phyloP scores from a whole-genome alignment of 2,329 filamentous ascomycete species.

The Lachnellula cervina region DNA sequence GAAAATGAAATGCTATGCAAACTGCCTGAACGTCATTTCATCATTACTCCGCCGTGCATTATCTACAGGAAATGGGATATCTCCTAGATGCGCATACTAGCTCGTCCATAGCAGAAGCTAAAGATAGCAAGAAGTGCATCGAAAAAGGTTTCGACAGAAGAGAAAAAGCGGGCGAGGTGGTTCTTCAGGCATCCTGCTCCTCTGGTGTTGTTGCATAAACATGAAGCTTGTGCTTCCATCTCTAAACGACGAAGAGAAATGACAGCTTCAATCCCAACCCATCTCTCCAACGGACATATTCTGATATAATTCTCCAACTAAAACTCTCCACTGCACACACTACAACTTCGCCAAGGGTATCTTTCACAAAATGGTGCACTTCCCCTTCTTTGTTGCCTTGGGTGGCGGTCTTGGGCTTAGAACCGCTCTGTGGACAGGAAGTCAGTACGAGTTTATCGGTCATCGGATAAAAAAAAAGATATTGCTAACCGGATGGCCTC shows the following conservation, averaged over 20 bases:
- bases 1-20: conserved; percentile 5
- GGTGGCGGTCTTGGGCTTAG: conserved; percentile 60
- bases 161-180: conserved; percentile 7
- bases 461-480: neutral
- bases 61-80: conserved; percentile 25
- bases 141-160: conserved; percentile 7
- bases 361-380: conserved; percentile 62
- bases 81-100: conserved; percentile 12
- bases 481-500: conserved; percentile 85
- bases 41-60: conserved; percentile 15
- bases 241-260: conserved; percentile 16
- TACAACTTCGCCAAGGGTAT: neutral
- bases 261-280: conserved; percentile 8
- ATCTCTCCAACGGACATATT: conserved; percentile 11
- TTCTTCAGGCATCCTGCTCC: conserved; percentile 1
- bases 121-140: neutral
- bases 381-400: conserved; percentile 55
- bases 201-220: neutral
- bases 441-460: neutral
- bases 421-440: conserved; percentile 52
- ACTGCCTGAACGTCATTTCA: conserved; percentile 4
- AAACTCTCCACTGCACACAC: neutral
- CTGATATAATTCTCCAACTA: conserved; percentile 9
- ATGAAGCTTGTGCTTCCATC: conserved; percentile 15
- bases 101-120: neutral